phyloP scores from a whole-genome alignment of 805 yeast species.

The Hanseniaspora taiwanica region DNA sequence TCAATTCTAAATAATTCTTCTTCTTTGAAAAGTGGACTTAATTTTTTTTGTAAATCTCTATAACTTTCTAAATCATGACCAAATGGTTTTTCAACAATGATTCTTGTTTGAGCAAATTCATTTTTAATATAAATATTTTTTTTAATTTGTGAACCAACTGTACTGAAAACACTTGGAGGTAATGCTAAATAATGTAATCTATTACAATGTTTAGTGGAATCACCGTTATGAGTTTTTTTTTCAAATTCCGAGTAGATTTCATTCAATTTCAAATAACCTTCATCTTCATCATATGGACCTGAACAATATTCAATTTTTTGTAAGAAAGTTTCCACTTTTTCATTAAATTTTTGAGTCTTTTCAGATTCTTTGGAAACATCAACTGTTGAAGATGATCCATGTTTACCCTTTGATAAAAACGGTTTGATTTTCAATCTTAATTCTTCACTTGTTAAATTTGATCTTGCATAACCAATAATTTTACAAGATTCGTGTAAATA shows the following conservation, averaged over 20 bases:
- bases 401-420: constrained; percentile 34
- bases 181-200: constrained; percentile 85
- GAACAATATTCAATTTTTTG: constrained; percentile 50
- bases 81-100: constrained; percentile 93
- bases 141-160: constrained; percentile 65
- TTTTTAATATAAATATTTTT: constrained; percentile 41
- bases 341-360: constrained; percentile 17
- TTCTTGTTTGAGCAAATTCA: constrained; percentile 55
- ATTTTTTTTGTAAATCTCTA: constrained; percentile 56
- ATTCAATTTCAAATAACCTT: constrained; percentile 53
- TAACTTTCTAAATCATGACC: constrained; percentile 82
- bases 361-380: too few species aligned
- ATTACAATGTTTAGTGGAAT: constrained; percentile 40
- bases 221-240: constrained; percentile 19
- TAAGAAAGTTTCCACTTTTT: constrained; percentile 50
- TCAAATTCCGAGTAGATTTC: constrained; percentile 49
- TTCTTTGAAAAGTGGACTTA: constrained; percentile 81
- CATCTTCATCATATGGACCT: constrained; percentile 71
- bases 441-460: constrained; percentile 54
- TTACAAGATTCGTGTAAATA: constrained; percentile 54
- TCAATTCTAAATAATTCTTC: constrained; percentile 91
- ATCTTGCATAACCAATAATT: constrained; percentile 88
- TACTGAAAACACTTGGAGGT: constrained; percentile 84
- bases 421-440: constrained; percentile 54
- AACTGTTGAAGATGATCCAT: too few species aligned